Conservation (phyloP, 2,329 filamentous ascomycete species). For the Phyllosticta citrichinensis region DNA sequence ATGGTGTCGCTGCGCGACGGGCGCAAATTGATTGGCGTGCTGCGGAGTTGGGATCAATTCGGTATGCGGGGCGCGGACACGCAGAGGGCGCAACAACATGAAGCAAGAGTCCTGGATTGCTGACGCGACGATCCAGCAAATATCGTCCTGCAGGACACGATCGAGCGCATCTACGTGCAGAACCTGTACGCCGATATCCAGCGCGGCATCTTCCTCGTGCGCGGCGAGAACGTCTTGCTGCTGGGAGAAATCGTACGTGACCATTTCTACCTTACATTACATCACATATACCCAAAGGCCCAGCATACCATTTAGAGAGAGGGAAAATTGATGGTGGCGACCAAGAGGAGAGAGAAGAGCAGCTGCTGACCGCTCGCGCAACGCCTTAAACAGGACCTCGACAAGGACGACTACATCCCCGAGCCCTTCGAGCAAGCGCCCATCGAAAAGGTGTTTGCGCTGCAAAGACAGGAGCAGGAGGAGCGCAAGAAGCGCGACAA, state of each 20-base stretch:
- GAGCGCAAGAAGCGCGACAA: constrained; percentile 47
- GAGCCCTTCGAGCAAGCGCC: constrained; percentile 57
- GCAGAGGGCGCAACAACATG: neutral
- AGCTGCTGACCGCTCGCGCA: neutral
- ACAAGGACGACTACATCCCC: constrained; percentile 84
- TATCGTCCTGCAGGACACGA: constrained; percentile 83
- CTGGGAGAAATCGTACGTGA: constrained; percentile 71
- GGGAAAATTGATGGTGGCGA: no score
- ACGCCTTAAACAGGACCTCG: constrained; percentile 51
- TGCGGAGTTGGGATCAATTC: constrained; percentile 96
- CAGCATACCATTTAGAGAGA: no score
- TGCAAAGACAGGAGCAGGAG: constrained; percentile 62
- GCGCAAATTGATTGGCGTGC: constrained; percentile 81
- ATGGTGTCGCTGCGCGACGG: constrained; percentile 86
- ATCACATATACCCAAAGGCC: neutral
- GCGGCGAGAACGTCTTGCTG: constrained; percentile 93
- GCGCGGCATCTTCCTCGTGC: constrained; percentile 80
- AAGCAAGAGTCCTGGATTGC: neutral
- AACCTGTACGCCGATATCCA: constrained; percentile 73
- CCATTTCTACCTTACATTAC: neutral
- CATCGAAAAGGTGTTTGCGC: constrained; percentile 56
- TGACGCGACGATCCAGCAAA: constrained; percentile 48
- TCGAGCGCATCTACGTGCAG: constrained; percentile 73
- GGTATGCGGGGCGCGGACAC: constrained; percentile 45
- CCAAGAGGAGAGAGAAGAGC: no score